These are phyloP conservation scores for Coniosporium tulheliwenetii DNA, from an alignment of 2,329 filamentous ascomycete genomes.

Conservation along the genomic window DNA sequence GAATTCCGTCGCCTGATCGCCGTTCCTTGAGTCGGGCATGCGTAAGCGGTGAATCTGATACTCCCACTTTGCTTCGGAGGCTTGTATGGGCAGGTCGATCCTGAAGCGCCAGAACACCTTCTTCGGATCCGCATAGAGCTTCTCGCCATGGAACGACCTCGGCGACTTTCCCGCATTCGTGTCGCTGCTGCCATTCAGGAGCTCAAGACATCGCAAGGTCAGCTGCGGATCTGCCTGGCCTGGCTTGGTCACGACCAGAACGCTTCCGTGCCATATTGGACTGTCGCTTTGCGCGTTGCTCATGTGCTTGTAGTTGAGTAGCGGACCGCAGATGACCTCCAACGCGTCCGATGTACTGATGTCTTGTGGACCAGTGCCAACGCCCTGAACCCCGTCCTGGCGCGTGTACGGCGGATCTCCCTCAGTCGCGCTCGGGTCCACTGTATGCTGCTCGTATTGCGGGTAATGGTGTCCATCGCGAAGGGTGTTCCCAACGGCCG, in stretches of 20 bases:
- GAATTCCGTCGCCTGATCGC: constrained; percentile 30
- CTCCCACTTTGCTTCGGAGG: constrained; percentile 61
- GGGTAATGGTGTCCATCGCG: neutral
- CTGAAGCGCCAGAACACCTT: constrained; percentile 46
- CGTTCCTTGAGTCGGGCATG: constrained; percentile 34
- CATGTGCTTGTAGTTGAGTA: constrained; percentile 67
- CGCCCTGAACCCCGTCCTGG: constrained; percentile 13
- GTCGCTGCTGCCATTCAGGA: constrained; percentile 17
- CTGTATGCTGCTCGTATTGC: neutral
- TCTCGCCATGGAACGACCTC: constrained; percentile 30
- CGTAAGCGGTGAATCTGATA: constrained; percentile 57
- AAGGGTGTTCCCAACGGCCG: neutral
- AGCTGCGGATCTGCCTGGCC: constrained; percentile 49
- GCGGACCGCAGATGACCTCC: constrained; percentile 54
- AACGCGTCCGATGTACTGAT: constrained; percentile 21
- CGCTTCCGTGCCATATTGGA: constrained; percentile 65
- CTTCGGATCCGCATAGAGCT: constrained; percentile 42
- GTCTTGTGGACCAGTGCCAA: constrained; percentile 27
- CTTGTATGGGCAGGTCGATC: constrained; percentile 48
- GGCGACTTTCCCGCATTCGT: constrained; percentile 10
- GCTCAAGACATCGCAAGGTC: constrained; percentile 37
- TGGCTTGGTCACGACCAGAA: constrained; percentile 65
- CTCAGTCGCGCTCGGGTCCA: neutral
- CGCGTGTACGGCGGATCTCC: neutral
- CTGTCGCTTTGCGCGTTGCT: constrained; percentile 31